Evolutionary conservation across 108 stramenopile genomes (phyloP), one percentile per base, ranked within the genome.

Genomic region (Hondaea fermentalgiana): DNA sequence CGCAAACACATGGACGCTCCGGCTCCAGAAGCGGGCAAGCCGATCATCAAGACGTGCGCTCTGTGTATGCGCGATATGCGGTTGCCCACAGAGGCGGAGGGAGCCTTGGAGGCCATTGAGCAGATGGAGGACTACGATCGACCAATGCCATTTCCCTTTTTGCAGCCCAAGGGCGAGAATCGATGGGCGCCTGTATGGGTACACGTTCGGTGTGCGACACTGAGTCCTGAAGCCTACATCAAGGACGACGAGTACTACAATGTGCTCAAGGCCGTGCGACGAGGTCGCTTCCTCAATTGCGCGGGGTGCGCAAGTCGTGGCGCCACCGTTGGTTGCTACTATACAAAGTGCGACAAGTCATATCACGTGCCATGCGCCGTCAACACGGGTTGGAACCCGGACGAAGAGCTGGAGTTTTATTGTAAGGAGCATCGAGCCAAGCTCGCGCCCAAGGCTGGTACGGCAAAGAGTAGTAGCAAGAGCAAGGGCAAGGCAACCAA

Each of bases 351-450:
- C 60, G 17, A 35, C 43, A 88, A 88, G 60, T 29, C 59, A 35
- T 88, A 43, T 44, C 87, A 88, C 44, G 28, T 88, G 44, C 58
- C 58, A 4, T 88, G 87, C 44, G 87, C 87, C n/a, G 59, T 60
- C 6, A 16, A 83, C 43, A 53, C 76, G n/a, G 76, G 51, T 53
- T 83, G 76, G 76, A 45, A 83, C 28, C 76, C 76, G 28, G 76
- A 83, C 19, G 51, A 83, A 0, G 76, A 28, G 76, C 51, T 53
- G 10, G 49, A 83, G 25, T 83, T 83, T 23, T 83, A 53, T 4
- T 83, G 76, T 1, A 28, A 53, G 28, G 51, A 47, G 19, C 76
- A 83, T 35, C 76, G 76, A 10, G 45, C 76, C 6, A 83, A 83
- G 64, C 25, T 10, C 25, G 64, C 64, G 49, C 16, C 76, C 76